Conservation (phyloP, 2,329 filamentous ascomycete species). For the Coniochaeta sp. region DNA sequence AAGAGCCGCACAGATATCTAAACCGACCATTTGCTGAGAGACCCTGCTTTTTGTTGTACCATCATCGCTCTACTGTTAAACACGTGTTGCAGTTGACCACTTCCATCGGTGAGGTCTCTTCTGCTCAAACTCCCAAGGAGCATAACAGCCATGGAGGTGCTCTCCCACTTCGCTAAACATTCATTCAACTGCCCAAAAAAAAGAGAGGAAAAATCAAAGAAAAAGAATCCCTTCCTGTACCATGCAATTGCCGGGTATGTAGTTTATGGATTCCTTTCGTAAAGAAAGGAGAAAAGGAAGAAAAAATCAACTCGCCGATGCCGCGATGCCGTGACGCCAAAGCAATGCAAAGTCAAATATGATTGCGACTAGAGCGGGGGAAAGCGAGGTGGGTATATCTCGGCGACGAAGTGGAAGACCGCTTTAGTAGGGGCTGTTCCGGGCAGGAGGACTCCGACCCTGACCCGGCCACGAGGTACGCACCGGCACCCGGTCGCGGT, state of each 20-base stretch:
- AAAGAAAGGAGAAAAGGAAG: not conserved
- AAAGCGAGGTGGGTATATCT: not conserved
- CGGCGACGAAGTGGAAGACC: not conserved
- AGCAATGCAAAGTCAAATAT: constrained; percentile 9
- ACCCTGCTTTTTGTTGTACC: not conserved
- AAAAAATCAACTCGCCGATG: constrained; percentile 3
- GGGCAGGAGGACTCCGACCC: constrained; percentile 17
- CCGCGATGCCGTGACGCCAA: constrained; percentile 10
- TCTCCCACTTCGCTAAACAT: not conserved
- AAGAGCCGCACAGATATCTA: not conserved
- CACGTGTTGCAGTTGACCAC: not conserved
- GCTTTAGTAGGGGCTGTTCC: constrained; percentile 20
- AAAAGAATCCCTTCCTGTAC: constrained; percentile 1
- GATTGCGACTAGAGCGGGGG: not conserved
- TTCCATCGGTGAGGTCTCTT: not conserved
- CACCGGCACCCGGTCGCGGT: constrained; percentile 18
- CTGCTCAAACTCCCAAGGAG: not conserved
- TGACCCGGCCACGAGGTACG: constrained; percentile 17
- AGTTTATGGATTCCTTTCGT: constrained; percentile 8
- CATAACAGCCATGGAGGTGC: not conserved
- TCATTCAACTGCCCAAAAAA: too few species aligned
- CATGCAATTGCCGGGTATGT: constrained; percentile 11
- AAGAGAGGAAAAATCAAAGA: too few species aligned
- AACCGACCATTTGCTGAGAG: not conserved
- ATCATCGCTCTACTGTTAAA: not conserved